phyloP scores from a whole-genome alignment of 1,139 yeast species.

The Yamadazyma taylorii region DNA sequence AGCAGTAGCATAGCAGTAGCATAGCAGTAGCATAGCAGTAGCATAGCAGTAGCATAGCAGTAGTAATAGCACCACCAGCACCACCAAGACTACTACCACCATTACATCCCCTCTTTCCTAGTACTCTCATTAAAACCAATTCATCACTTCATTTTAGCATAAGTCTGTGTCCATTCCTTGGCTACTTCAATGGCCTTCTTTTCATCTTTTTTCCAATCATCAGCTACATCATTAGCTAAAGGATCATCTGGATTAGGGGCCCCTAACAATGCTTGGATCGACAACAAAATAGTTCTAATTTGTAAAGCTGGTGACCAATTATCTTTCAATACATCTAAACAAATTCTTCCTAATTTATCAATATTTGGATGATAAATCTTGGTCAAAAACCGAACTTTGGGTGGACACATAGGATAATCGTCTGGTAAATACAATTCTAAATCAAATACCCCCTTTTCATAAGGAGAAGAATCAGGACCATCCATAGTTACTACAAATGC shows the following conservation, averaged over 20 bases:
- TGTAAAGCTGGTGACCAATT: conserved; percentile 98
- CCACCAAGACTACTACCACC: no score
- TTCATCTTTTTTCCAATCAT: conserved; percentile 91
- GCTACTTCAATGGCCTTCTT: conserved; percentile 79
- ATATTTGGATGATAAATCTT: conserved; percentile 96
- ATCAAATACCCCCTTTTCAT: conserved; percentile 74
- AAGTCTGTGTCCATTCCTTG: conserved; percentile 78
- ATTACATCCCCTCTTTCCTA: no score
- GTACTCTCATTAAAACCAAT: no score
- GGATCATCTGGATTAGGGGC: conserved; percentile 99
- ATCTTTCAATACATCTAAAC: conserved; percentile 89
- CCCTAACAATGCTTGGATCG: conserved; percentile 90
- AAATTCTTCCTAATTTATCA: conserved; percentile 91
- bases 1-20: no score
- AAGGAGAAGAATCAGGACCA: conserved; percentile 88
- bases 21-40: no score
- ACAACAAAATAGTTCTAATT: conserved; percentile 87
- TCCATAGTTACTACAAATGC: conserved; percentile 83
- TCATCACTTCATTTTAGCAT: conserved; percentile 38
- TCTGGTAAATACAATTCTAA: conserved; percentile 82
- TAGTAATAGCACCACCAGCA: no score
- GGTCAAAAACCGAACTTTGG: conserved; percentile 88
- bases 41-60: no score
- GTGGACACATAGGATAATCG: conserved; percentile 92
- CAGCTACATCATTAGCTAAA: conserved; percentile 95